Conservation (phyloP, 2,329 filamentous ascomycete genomes). For the Calonectria pteridis region DNA sequence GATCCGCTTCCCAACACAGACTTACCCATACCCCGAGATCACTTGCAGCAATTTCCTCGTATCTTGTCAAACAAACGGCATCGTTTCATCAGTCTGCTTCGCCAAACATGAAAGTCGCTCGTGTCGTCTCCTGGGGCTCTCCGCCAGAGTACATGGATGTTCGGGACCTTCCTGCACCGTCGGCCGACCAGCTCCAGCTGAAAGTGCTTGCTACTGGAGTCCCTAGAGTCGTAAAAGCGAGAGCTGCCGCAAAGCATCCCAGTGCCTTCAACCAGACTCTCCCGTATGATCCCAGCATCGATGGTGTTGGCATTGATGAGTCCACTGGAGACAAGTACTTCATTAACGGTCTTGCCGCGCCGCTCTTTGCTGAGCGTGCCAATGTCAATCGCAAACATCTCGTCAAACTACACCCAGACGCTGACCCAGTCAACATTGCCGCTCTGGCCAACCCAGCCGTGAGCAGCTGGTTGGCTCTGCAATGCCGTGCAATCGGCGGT, state of each 20-base stretch:
- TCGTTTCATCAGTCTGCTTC: neutral
- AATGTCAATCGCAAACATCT: slow-evolving; percentile 20
- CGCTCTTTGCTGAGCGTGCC: slow-evolving; percentile 19
- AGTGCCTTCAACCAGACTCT: slow-evolving; percentile 5
- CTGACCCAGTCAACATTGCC: slow-evolving; percentile 21
- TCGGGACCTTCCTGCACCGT: slow-evolving; percentile 10
- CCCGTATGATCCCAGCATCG: slow-evolving; percentile 26
- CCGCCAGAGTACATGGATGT: slow-evolving; percentile 7
- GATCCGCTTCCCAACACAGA: neutral
- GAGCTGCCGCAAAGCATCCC: slow-evolving; percentile 12
- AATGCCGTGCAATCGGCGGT: slow-evolving; percentile 10
- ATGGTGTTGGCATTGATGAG: slow-evolving; percentile 25
- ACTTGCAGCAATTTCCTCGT: neutral
- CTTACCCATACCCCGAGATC: neutral
- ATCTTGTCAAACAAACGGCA: neutral
- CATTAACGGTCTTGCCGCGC: slow-evolving; percentile 8
- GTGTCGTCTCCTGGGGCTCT: slow-evolving; percentile 4
- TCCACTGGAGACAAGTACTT: slow-evolving; percentile 25
- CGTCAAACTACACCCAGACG: slow-evolving; percentile 12
- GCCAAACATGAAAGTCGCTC: slow-evolving; percentile 10
- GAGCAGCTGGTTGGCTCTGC: slow-evolving; percentile 28
- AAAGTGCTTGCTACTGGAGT: slow-evolving; percentile 15
- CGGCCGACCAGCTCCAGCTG: slow-evolving; percentile 7
- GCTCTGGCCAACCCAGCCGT: slow-evolving; percentile 21
- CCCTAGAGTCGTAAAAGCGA: slow-evolving; percentile 5